These are phyloP conservation scores for Cucumis cinereus DNA, from an alignment of 306 rosid genomes.

Conservation along the genomic window DNA sequence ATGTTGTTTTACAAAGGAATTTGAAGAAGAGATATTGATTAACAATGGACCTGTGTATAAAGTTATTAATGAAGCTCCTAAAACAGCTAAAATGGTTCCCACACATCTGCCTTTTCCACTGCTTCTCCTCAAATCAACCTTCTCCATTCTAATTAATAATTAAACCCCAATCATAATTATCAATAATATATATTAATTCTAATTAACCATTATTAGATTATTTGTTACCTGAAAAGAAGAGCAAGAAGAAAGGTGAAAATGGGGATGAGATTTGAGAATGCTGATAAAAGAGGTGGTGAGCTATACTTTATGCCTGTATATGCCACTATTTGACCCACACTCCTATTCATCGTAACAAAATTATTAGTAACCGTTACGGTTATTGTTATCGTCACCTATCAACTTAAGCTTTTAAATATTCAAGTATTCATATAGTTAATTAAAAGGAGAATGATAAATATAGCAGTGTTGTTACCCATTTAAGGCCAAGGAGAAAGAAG, in stretches of 20 bases:
- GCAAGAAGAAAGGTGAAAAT: constrained; percentile 36
- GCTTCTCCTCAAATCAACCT: constrained; percentile 12
- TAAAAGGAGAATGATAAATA: too few species aligned
- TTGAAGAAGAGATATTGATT: neutral
- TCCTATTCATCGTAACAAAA: constrained; percentile 11
- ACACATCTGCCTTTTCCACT: constrained; percentile 27
- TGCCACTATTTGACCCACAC: constrained; percentile 22
- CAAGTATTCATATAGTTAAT: too few species aligned
- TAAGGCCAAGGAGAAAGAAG: constrained; percentile 27
- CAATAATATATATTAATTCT: too few species aligned
- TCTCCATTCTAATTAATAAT: constrained; percentile 32
- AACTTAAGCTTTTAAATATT: too few species aligned
- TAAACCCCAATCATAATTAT: neutral
- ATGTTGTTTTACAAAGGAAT: neutral
- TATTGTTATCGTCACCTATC: too few species aligned
- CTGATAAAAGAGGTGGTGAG: constrained; percentile 38
- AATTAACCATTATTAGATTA: too few species aligned
- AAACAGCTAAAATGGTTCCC: constrained; percentile 31
- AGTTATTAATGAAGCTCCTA: constrained; percentile 32
- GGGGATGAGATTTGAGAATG: constrained; percentile 29
- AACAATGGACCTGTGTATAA: constrained; percentile 26
- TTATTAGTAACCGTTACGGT: neutral
- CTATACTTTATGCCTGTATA: constrained; percentile 27
- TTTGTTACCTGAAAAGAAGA: constrained; percentile 25
- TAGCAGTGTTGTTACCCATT: constrained; percentile 16